Percentiles rank a stretch among this genome's conserved stretches.
Evolutionary conservation across 495 filamentous ascomycete genomes (phyloP).

Genomic region (Penicillium soppii): DNA sequence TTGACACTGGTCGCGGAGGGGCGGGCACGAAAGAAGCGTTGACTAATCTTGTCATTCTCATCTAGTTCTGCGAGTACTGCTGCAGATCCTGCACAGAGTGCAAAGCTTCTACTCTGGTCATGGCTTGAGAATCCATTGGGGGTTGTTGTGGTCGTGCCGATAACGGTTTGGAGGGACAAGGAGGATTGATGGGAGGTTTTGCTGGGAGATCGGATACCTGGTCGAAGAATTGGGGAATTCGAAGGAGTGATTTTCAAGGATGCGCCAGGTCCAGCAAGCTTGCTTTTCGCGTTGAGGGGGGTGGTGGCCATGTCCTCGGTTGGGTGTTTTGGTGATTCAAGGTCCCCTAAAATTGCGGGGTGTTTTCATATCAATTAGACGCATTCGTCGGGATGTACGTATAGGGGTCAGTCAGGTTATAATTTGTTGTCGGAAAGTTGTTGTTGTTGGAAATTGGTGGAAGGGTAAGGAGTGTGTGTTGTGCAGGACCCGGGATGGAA

Average conservation of each 20-base stretch:
- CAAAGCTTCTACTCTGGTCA: slow-evolving; percentile 68
- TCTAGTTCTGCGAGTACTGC: slow-evolving; percentile 85
- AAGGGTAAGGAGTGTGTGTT: neutral
- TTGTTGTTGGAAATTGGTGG: slow-evolving; percentile 1
- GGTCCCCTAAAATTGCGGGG: slow-evolving; percentile 24
- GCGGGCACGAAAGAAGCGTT: slow-evolving; percentile 87
- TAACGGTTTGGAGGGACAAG: slow-evolving; percentile 75
- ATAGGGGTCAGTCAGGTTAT: neutral
- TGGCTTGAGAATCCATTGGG: slow-evolving; percentile 85
- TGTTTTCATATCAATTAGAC: slow-evolving; percentile 18
- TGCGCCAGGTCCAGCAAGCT: slow-evolving; percentile 31
- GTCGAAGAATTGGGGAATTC: slow-evolving; percentile 69
- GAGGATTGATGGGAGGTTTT: slow-evolving; percentile 52
- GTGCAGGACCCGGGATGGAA: no score
- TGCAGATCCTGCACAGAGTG: slow-evolving; percentile 89
- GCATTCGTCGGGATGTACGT: slow-evolving; percentile 8
- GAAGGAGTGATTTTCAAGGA: slow-evolving; percentile 75
- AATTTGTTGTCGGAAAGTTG: neutral
- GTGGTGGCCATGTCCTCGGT: slow-evolving; percentile 40
- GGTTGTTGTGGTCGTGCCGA: slow-evolving; percentile 82
- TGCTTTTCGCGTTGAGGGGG: slow-evolving; percentile 35
- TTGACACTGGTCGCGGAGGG: slow-evolving; percentile 73
- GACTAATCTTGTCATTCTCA: slow-evolving; percentile 65
- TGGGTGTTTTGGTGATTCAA: slow-evolving; percentile 15
- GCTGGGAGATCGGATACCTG: slow-evolving; percentile 60